Base-by-base conservation (phyloP, 345 rosid genomes). In the Aquilaria yunnanensis region DNA sequence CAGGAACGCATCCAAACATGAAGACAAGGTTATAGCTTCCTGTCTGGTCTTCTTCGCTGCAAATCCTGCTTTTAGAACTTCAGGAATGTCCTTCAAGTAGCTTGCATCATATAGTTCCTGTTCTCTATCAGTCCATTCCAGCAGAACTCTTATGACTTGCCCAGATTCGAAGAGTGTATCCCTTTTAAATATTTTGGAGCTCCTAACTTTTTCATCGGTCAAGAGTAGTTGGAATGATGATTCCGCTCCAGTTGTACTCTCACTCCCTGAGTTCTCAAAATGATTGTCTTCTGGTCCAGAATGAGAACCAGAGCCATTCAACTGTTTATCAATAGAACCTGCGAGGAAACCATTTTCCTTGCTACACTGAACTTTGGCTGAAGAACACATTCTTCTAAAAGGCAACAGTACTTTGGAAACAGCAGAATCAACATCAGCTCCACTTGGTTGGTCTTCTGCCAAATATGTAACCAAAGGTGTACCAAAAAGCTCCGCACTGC, bases 1-100 rank as follows among this genome's bases (percentile, higher is more conserved):
- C 89, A 93, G 69, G 79, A 86, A 90, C 14, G 92, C 94, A 74
- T 90, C 98, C 79, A 93, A 74, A 70, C 98, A 93, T n/a, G 96
- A 88, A 82, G 85, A 93, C 62, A 93, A 68, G 30, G 96, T 83
- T 63, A 86, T 83, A 54, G 89, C 83, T 78, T 88, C 95, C 70
- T 88, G 85, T 63, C 76, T 77, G 55, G 96, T 87, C 75, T 90
- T 90, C 77, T 94, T 94, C 12, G 73, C 81, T 14, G 70, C 71
- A 68, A 74, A 77, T 56, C 76, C 86, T 46, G 80, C 75, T 82
- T 85, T 88, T 47, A 74, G 73, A 54, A 90, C 95, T 70, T 70
- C 89, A 4, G 98, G 98, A 12, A 90, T 75, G 75, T 86, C 92
- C 77, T 76, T 82, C 63, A 93, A 68, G 80, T 73, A 82, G 84